Base-by-base conservation (phyloP, 2,329 filamentous ascomycete genomes). In the Epichloe baconii region DNA sequence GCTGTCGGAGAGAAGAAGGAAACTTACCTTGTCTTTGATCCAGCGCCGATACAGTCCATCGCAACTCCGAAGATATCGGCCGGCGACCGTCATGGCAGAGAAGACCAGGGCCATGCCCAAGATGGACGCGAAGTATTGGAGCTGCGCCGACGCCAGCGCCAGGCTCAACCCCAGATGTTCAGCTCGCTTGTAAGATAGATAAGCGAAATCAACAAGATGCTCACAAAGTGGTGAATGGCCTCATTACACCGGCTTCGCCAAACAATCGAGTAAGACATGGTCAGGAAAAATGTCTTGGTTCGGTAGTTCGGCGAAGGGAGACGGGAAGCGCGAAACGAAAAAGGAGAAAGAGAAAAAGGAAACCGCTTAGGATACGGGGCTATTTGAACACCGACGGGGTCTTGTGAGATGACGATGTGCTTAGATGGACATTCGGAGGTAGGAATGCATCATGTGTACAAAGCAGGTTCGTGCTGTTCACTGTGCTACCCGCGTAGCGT, bases 101-200 rank as follows among this genome's bases (percentile, higher is more conserved):
- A 71, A 72, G 0, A 70, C 61, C 15, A 69, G 44, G 0, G 66
- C 14, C 75, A 78, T 77, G 36, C 71, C 72, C 35, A 74, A 51
- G 43, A 78, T 72, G 6, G 74, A 67, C 0, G 72, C 68, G 4
- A 75, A 71, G 52, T 74, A 76, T 26, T 71, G 62, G n/a, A 71
- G 53, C 3, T 60, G 51, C 2, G 58, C 60, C 0, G 56, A 55
- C 10, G 63, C 56, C 15, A 76, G 58, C 1, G 59, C 58, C 10
- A 62, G 55, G 35, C 71, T 69, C 10, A 76, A 59, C 64, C 68
- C 59, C 70, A 75, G 19, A 75, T 72, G 35, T 73, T 55, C n/a
- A 76, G 54, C 56, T 77, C 70, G 52, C 70, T 69, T 15, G 60
- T 23, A 2, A 73, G 54, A 41, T 68, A 72, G 7, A 75, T 62